Base-by-base conservation (phyloP, 306 rosid genomes). In the Rubus idaeus region DNA sequence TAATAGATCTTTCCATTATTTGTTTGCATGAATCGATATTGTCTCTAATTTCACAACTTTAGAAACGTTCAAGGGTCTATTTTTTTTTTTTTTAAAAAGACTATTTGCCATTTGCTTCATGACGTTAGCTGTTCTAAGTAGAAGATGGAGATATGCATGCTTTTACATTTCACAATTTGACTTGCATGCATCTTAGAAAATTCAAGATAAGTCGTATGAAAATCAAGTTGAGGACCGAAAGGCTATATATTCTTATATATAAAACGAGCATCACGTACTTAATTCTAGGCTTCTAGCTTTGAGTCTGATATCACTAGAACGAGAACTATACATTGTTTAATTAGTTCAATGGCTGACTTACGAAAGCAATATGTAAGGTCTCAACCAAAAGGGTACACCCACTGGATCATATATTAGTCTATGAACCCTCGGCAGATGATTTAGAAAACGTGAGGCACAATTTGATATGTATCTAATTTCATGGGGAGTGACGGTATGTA, bases 401-500 rank as follows among this genome's bases (percentile, higher is more conserved):
- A 64, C 46, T 37, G 12, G 10, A 17, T 17, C 21, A 37, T 26
- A 30, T 30, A 30, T 5, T 57, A 23, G 64, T 58, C 16, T 58
- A 58, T 58, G 66, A 61, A 30, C n/a, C 68, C n/a, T 5, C 10
- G 40, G 68, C 20, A 62, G 2, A 30, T 35, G 68, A 20, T 30
- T 62, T 62, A 62, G 42, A 12, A 62, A 62, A 68, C 35, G 50
- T 5, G 49, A 71, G 47, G 62, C 64, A 49, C 74, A 37, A 71
- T 10, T 30, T 37, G 49, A 52, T 10, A 56, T 56, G 30, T 62
- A 62, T 62, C 9, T 62, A 37, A 30, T 62, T 16, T 61, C 42
- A 61, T 2, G 41, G 68, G 41, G 68, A 5, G 44, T 62, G 14
- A 21, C 30, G 1, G 44, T 30, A 26, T 35, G 44, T 2, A 30